Evolutionary conservation across 371 early-diverging fungal genomes (phyloP).

Genomic region (Rhizoclosmatium hyalinum): DNA sequence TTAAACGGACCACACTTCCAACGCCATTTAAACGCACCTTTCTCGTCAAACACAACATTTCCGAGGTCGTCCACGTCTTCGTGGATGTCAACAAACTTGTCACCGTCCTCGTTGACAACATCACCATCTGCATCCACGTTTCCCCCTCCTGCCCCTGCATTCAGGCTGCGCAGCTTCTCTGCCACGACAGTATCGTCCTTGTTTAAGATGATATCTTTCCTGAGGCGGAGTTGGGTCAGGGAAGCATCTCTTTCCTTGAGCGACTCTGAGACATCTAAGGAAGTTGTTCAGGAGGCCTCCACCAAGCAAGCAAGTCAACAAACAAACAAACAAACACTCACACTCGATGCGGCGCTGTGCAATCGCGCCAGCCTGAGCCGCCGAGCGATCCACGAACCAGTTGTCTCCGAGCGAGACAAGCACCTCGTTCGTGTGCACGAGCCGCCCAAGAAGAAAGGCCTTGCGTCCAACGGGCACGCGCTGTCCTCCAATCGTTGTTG

Average conservation of each 20-base stretch:
- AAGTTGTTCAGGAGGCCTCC: not conserved
- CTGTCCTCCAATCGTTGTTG: constrained; percentile 35
- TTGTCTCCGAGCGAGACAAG: constrained; percentile 86
- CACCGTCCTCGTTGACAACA: constrained; percentile 82
- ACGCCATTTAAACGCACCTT: not conserved
- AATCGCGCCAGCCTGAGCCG: constrained; percentile 76
- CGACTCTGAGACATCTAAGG: not conserved
- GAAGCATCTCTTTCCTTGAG: not conserved
- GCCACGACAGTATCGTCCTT: too few species aligned
- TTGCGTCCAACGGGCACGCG: constrained; percentile 77
- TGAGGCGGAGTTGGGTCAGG: not conserved
- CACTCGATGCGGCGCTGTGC: constrained; percentile 74
- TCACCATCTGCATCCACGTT: constrained; percentile 46
- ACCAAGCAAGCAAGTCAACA: not conserved
- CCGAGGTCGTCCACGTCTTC: constrained; percentile 66
- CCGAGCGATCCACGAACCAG: constrained; percentile 87
- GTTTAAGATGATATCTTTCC: too few species aligned
- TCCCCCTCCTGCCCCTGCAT: constrained; percentile 28
- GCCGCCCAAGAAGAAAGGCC: constrained; percentile 88
- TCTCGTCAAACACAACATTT: constrained; percentile 29
- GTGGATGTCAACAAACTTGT: constrained; percentile 85
- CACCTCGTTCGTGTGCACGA: constrained; percentile 90
- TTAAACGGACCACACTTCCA: too few species aligned
- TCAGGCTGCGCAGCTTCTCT: not conserved
- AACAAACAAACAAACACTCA: constrained; percentile 41